Evolutionary conservation across 2,329 filamentous ascomycete species (phyloP).

Genomic region (Macrophomina tecta): DNA sequence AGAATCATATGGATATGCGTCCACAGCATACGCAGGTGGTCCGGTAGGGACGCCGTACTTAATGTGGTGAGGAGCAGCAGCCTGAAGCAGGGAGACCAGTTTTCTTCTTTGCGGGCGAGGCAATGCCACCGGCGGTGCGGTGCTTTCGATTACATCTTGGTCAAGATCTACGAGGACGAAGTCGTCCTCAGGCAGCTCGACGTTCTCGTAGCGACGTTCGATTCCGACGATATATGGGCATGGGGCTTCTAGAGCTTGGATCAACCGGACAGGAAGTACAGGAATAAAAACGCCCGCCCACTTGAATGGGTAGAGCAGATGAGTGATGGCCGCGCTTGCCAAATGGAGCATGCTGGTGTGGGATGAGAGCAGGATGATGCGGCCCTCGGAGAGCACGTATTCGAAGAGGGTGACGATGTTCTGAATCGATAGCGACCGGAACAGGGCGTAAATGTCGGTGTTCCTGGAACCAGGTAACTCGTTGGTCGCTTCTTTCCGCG

Average conservation of each 20-base stretch:
- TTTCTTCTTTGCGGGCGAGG: constrained; percentile 91
- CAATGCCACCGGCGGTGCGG: constrained; percentile 75
- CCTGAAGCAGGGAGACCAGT: constrained; percentile 82
- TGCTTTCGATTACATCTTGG: constrained; percentile 86
- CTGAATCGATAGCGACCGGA: constrained; percentile 85
- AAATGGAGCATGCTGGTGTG: constrained; percentile 96
- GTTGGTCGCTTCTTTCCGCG: constrained; percentile 89
- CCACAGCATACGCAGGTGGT: constrained; percentile 88
- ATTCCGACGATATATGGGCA: constrained; percentile 98
- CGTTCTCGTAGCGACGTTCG: constrained; percentile 85
- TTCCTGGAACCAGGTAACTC: constrained; percentile 91
- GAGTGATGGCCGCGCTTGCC: constrained; percentile 84
- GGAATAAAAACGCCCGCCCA: constrained; percentile 97
- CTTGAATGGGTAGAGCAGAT: constrained; percentile 85
- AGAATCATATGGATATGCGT: constrained; percentile 88
- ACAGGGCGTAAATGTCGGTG: constrained; percentile 90
- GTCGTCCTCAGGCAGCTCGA: constrained; percentile 90
- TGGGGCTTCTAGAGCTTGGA: constrained; percentile 90
- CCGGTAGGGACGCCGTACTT: constrained; percentile 86
- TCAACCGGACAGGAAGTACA: constrained; percentile 81
- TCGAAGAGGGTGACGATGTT: constrained; percentile 94
- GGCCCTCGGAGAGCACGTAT: constrained; percentile 88
- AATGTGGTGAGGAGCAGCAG: constrained; percentile 87
- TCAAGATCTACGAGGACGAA: constrained; percentile 92
- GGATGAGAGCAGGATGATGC: constrained; percentile 94